Evolutionary conservation across 148 eudicot genomes (phyloP).

Genomic region (Rhododendron ovatum): DNA sequence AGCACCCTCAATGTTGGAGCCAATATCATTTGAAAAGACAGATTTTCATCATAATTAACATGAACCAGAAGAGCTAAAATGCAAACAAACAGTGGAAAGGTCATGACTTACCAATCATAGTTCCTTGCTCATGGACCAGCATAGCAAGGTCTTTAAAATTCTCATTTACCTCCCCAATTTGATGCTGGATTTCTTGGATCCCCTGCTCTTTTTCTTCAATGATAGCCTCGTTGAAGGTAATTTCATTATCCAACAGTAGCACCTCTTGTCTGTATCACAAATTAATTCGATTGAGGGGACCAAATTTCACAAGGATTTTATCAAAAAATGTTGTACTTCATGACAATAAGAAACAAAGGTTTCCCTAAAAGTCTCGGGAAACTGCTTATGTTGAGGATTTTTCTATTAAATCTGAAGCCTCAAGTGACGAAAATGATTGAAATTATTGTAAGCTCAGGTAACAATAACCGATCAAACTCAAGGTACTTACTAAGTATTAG

Average conservation of each 20-base stretch:
- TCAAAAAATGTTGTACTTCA: not conserved
- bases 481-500: not conserved
- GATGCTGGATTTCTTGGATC: slow-evolving; percentile 24
- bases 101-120: slow-evolving; percentile 16
- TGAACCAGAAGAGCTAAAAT: not conserved
- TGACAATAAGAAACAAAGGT: not conserved
- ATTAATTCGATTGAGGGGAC: not conserved
- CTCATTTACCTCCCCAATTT: slow-evolving; percentile 27
- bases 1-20: slow-evolving; percentile 63
- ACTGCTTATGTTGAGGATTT: not conserved
- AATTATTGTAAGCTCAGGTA: not conserved
- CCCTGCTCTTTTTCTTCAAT: slow-evolving; percentile 28
- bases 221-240: slow-evolving; percentile 20
- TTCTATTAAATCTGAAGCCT: not conserved
- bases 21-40: slow-evolving; percentile 57
- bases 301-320: not conserved
- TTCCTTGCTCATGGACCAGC: slow-evolving; percentile 26
- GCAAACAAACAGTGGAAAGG: not conserved
- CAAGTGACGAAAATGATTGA: not conserved
- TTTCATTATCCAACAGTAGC: slow-evolving; percentile 21
- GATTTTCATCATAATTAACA: not conserved
- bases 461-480: not conserved
- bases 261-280: slow-evolving; percentile 20
- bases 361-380: not conserved
- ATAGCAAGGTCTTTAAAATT: slow-evolving; percentile 26